These are phyloP conservation scores for Ustilago lituana DNA, from an alignment of 1,284 basidiomycete genomes.

Conservation along the genomic window DNA sequence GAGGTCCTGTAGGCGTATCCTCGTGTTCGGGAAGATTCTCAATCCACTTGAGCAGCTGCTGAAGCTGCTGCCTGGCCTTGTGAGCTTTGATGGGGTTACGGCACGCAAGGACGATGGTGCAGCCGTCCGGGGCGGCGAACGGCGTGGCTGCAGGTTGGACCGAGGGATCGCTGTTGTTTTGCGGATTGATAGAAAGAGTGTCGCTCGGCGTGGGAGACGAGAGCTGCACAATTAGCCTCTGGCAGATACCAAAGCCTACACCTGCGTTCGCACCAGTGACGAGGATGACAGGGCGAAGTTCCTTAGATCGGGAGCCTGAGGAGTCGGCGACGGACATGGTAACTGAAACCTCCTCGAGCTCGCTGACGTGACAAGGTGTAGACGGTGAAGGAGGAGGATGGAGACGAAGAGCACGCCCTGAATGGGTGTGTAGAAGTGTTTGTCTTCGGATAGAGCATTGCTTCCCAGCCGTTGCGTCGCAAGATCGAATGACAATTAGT, in stretches of 20 bases:
- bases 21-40: conserved; percentile 56
- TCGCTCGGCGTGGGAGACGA: conserved; percentile 62
- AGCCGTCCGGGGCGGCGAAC: conserved; percentile 64
- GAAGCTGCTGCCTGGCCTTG: conserved; percentile 56
- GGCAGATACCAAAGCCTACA: conserved; percentile 65
- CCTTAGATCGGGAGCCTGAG: conserved; percentile 15
- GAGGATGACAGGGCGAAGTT: conserved; percentile 59
- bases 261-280: conserved; percentile 66
- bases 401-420: too few relatives aligned
- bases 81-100: conserved; percentile 66
- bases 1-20: conserved; percentile 46
- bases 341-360: not conserved
- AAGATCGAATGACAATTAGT: too few relatives aligned
- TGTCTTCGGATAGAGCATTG: too few relatives aligned
- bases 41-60: conserved; percentile 52
- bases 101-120: conserved; percentile 65
- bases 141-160: conserved; percentile 51
- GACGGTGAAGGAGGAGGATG: too few relatives aligned
- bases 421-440: too few relatives aligned
- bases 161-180: conserved; percentile 13
- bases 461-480: too few relatives aligned
- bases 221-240: conserved; percentile 65
- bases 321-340: conserved; percentile 23
- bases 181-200: conserved; percentile 47
- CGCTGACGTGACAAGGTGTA: too few relatives aligned